These are phyloP conservation scores for Salmacisia buchloeana DNA, from an alignment of 1,284 basidiomycete genomes.

Conservation along the genomic window DNA sequence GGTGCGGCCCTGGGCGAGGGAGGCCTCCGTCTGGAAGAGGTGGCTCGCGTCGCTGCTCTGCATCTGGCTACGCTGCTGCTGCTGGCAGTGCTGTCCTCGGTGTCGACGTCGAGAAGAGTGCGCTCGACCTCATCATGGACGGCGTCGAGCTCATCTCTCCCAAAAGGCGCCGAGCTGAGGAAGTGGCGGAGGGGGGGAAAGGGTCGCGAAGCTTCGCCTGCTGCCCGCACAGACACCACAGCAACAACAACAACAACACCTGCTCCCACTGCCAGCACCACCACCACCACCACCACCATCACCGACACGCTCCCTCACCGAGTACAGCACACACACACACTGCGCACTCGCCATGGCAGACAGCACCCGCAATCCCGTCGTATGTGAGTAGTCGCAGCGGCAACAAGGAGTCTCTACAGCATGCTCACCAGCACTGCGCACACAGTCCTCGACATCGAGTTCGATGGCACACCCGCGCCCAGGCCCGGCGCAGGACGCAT, in stretches of 20 bases:
- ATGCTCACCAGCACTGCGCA: no score
- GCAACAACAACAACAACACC: no score
- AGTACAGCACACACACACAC: background rate
- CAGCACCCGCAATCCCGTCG: background rate
- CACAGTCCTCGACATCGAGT: constrained; percentile 35
- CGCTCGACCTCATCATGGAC: no score
- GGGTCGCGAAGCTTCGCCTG: no score
- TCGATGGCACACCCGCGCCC: constrained; percentile 24
- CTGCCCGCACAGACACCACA: no score
- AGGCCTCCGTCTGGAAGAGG: constrained; percentile 29
- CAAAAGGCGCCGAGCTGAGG: no score
- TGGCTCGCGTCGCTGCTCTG: constrained; percentile 21
- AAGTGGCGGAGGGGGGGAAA: no score
- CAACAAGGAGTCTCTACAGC: no score
- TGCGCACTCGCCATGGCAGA: background rate
- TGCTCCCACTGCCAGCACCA: background rate
- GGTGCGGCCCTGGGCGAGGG: constrained; percentile 21
- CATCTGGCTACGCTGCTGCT: constrained; percentile 11
- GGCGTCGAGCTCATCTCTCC: no score
- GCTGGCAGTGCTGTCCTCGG: no score
- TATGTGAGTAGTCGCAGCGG: constrained; percentile 7
- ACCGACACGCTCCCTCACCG: background rate
- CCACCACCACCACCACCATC: background rate
- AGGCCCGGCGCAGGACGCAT: constrained; percentile 55
- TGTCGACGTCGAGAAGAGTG: background rate